phyloP scores from a whole-genome alignment of 768 basidiomycete genomes.

The Asterophora lycoperdoides region DNA sequence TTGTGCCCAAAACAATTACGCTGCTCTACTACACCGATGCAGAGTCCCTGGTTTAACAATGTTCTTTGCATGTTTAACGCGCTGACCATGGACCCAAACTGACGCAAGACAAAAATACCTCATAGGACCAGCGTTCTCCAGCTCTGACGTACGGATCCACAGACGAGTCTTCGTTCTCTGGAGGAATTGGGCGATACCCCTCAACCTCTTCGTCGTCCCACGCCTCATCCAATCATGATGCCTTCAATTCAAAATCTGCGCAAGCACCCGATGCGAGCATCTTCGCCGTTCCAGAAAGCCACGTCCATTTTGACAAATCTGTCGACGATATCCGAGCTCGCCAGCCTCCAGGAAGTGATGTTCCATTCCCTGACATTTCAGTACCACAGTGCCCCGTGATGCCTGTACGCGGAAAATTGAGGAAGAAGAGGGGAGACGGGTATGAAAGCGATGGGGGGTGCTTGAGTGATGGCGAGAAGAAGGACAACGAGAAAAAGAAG shows the following conservation, averaged over 20 bases:
- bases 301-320: constrained; percentile 5
- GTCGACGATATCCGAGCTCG: constrained; percentile 2
- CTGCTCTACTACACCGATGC: too few species aligned
- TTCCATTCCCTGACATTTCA: constrained; percentile 24
- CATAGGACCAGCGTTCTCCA: constrained; percentile 23
- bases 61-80: too few species aligned
- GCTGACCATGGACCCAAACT: not conserved
- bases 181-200: constrained; percentile 10
- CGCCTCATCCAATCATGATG: constrained; percentile 5
- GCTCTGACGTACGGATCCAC: constrained; percentile 31
- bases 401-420: constrained; percentile 30
- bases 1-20: too few species aligned
- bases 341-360: not conserved
- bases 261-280: constrained; percentile 9
- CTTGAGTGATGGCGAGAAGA: constrained; percentile 30
- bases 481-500: constrained; percentile 13
- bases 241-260: constrained; percentile 9
- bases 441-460: constrained; percentile 30
- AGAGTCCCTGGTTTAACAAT: too few species aligned
- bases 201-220: constrained; percentile 17
- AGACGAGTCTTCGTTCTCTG: constrained; percentile 29
- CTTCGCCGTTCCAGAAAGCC: constrained; percentile 7
- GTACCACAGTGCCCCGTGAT: constrained; percentile 21
- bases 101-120: not conserved
- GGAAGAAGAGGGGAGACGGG: constrained; percentile 42